Conservation (phyloP, 495 filamentous ascomycete species). For the Endocarpon pusillum region DNA sequence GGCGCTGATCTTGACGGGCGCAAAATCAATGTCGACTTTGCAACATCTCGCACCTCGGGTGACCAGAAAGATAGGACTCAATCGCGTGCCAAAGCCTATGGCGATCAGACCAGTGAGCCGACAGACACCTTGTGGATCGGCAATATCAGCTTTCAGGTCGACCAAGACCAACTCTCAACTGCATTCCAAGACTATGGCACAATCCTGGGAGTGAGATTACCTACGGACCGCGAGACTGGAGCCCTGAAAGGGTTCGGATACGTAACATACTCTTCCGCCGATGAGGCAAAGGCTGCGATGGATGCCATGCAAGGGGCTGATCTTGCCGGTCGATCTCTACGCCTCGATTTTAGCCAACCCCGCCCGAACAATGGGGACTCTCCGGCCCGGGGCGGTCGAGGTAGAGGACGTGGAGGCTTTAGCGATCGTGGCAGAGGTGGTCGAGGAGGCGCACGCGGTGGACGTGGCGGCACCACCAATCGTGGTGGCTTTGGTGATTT, state of each 20-base stretch:
- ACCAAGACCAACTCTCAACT: constrained; percentile 55
- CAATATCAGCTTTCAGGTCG: constrained; percentile 74
- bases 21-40: constrained; percentile 76
- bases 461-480: constrained; percentile 39
- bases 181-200: constrained; percentile 55
- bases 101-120: constrained; percentile 59
- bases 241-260: constrained; percentile 92
- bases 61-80: constrained; percentile 39
- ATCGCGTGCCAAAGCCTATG: constrained; percentile 56
- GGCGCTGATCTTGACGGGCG: constrained; percentile 71
- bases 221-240: constrained; percentile 76
- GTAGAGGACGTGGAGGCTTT: constrained; percentile 34
- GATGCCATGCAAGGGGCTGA: constrained; percentile 57
- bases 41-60: constrained; percentile 42
- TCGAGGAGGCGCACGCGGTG: constrained; percentile 24
- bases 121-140: constrained; percentile 86
- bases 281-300: constrained; percentile 68
- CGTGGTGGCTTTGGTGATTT: constrained; percentile 68
- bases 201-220: constrained; percentile 68
- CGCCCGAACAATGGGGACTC: constrained; percentile 42
- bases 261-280: constrained; percentile 65
- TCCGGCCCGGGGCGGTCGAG: constrained; percentile 22
- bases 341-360: constrained; percentile 78
- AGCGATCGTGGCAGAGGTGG: constrained; percentile 30
- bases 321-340: constrained; percentile 62